Percentiles rank a stretch among this genome's conserved stretches.
phyloP scores from a whole-genome alignment of 495 filamentous ascomycete species.

The Penicillium longicatenatum region DNA sequence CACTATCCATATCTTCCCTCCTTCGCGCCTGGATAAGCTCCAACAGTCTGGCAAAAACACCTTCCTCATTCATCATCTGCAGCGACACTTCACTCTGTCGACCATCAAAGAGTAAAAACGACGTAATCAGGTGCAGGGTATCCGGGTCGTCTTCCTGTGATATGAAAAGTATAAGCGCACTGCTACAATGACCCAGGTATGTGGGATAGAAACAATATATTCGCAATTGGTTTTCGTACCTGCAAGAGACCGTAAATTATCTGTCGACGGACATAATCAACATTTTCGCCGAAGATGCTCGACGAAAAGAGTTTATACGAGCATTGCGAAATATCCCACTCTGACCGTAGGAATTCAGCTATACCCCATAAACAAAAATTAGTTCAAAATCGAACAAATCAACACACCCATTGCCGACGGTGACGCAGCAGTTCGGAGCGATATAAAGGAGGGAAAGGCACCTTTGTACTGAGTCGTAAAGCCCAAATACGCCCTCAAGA shows the following conservation, averaged over 20 bases:
- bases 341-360: constrained; percentile 81
- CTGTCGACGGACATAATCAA: constrained; percentile 88
- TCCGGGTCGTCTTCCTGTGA: constrained; percentile 73
- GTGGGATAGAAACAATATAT: background rate
- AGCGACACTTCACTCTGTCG: constrained; percentile 75
- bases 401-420: background rate
- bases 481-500: constrained; percentile 78
- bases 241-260: constrained; percentile 90
- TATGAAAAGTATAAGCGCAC: background rate
- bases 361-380: background rate
- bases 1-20: constrained; percentile 64
- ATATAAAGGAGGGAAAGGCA: constrained; percentile 22
- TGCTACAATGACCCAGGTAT: background rate
- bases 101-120: constrained; percentile 90
- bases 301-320: constrained; percentile 80
- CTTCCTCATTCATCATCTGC: constrained; percentile 83
- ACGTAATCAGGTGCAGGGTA: constrained; percentile 78
- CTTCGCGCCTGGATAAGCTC: constrained; percentile 73
- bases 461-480: constrained; percentile 77
- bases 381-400: background rate
- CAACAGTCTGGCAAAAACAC: constrained; percentile 78
- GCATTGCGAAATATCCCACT: constrained; percentile 83
- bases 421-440: background rate
- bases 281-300: constrained; percentile 68
- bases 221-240: constrained; percentile 38